These are phyloP conservation scores for Bidens hawaiensis DNA, from an alignment of 140 eudicot species.

Conservation along the genomic window DNA sequence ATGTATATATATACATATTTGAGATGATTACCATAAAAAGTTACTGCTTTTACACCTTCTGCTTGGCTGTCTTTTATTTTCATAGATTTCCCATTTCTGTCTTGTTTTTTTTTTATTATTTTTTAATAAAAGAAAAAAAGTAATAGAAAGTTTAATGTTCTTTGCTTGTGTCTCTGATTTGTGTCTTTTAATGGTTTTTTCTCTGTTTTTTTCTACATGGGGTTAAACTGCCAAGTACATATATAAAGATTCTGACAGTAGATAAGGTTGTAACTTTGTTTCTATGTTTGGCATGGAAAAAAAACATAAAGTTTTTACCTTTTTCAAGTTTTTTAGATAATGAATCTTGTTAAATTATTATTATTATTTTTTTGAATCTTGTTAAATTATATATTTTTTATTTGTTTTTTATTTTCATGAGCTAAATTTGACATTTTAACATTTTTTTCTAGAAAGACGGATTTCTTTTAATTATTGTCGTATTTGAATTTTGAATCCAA, in stretches of 20 bases:
- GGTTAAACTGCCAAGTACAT: not conserved
- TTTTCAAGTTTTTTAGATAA: not conserved
- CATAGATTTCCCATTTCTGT: conserved; percentile 14
- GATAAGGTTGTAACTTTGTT: not conserved
- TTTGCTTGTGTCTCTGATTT: conserved; percentile 12
- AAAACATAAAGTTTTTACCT: not conserved
- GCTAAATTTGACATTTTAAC: too few relatives aligned
- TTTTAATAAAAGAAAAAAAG: not conserved
- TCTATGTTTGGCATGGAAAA: not conserved
- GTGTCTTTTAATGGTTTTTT: conserved; percentile 19
- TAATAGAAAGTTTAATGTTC: conserved; percentile 11
- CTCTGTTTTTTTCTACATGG: conserved; percentile 13
- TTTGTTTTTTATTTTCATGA: not conserved
- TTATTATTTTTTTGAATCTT: not conserved
- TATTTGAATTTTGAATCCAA: too few relatives aligned
- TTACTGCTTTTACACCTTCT: conserved; percentile 32
- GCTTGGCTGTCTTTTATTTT: conserved; percentile 25
- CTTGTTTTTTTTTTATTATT: not conserved
- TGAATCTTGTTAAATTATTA: not conserved
- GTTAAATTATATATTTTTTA: not conserved
- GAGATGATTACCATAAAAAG: conserved; percentile 32
- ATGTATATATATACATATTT: conserved; percentile 22
- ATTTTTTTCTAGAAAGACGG: too few relatives aligned
- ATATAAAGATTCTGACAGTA: not conserved
- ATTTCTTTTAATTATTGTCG: too few relatives aligned